Evolutionary conservation across 2,329 filamentous ascomycete species (phyloP).

Genomic region (Arthrobotrys musiformis): DNA sequence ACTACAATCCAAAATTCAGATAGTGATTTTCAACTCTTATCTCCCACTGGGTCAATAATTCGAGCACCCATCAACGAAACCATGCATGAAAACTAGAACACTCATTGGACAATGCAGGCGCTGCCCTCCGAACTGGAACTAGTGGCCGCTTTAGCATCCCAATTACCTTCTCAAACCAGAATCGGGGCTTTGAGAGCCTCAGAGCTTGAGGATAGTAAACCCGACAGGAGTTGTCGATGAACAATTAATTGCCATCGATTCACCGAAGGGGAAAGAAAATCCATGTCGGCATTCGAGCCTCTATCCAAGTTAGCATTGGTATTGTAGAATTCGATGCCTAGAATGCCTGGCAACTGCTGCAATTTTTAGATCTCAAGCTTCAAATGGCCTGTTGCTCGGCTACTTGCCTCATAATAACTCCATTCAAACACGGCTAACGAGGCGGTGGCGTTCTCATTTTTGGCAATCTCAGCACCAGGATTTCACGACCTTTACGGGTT

Average conservation of each 20-base stretch:
- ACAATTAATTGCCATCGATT: background rate
- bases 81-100: background rate
- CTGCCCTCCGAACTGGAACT: background rate
- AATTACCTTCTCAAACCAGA: background rate
- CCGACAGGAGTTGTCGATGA: background rate
- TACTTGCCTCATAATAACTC: conserved; percentile 7
- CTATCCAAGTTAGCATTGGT: background rate
- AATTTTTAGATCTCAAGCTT: conserved; percentile 17
- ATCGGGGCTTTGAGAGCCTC: background rate
- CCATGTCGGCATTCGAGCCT: background rate
- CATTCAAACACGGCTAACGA: conserved; percentile 22
- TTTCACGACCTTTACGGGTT: conserved; percentile 3
- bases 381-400: conserved; percentile 7
- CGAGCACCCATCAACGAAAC: background rate
- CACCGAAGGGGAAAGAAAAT: too few relatives aligned
- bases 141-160: conserved; percentile 4
- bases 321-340: background rate
- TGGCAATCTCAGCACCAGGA: conserved; percentile 21
- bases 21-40: background rate
- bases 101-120: background rate
- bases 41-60: background rate
- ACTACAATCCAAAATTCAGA: background rate
- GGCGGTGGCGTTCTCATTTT: conserved; percentile 24
- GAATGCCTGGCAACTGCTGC: background rate
- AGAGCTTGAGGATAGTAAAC: background rate